phyloP scores from a whole-genome alignment of 805 yeast genomes.

The Helenozyma rhizophorensis region DNA sequence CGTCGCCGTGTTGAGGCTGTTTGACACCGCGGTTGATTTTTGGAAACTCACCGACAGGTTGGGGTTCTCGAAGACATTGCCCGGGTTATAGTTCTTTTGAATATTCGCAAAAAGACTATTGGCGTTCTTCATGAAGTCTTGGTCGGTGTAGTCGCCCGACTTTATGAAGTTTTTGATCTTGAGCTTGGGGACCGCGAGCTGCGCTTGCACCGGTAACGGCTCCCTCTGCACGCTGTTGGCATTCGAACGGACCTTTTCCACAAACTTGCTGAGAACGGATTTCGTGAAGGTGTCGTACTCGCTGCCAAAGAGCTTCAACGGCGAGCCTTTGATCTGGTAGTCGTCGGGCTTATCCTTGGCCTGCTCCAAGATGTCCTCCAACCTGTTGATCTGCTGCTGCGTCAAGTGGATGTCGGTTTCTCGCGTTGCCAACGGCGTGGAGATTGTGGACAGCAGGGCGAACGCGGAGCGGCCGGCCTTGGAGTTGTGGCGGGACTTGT shows the following conservation, averaged over 20 bases:
- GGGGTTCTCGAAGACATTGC: slow-evolving; percentile 2
- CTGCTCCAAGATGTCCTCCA: slow-evolving; percentile 21
- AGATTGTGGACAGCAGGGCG: slow-evolving; percentile 13
- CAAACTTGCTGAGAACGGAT: slow-evolving; percentile 16
- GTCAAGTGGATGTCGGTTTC: slow-evolving; percentile 12
- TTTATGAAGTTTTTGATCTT: slow-evolving; percentile 29
- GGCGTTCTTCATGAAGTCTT: slow-evolving; percentile 35
- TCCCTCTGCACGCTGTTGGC: slow-evolving; percentile 13
- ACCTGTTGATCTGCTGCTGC: slow-evolving; percentile 17
- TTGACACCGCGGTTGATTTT: slow-evolving; percentile 4
- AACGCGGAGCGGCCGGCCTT: slow-evolving; percentile 20
- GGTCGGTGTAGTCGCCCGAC: slow-evolving; percentile 30
- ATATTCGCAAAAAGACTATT: slow-evolving; percentile 35
- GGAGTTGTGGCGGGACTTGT: slow-evolving; percentile 10
- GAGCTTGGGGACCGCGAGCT: slow-evolving; percentile 12
- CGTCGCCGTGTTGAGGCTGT: slow-evolving; percentile 26
- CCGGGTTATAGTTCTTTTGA: slow-evolving; percentile 24
- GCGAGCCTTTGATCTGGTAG: slow-evolving; percentile 26
- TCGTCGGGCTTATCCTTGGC: slow-evolving; percentile 19
- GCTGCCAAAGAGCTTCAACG: slow-evolving; percentile 35
- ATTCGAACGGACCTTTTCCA: slow-evolving; percentile 14
- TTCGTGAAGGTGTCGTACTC: slow-evolving; percentile 41
- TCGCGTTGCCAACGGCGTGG: slow-evolving; percentile 31
- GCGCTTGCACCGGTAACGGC: slow-evolving; percentile 1
- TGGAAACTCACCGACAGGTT: slow-evolving; percentile 3